These are phyloP conservation scores for Phytophthora brassicae DNA, from an alignment of 352 stramenopile species.

Conservation along the genomic window DNA sequence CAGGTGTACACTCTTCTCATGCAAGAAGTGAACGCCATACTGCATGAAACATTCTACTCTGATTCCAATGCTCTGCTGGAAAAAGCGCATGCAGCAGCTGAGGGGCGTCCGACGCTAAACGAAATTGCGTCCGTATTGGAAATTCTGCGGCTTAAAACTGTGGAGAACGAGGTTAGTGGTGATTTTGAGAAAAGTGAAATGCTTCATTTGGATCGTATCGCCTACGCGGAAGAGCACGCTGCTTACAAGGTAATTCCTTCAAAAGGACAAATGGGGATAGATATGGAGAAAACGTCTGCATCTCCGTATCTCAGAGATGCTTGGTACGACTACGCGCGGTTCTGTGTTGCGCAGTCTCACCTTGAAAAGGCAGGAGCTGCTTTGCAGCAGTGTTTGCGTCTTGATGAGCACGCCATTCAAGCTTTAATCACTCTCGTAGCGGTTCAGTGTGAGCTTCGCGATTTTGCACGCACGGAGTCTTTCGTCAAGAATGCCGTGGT, in stretches of 20 bases:
- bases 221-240: constrained; percentile 49
- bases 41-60: constrained; percentile 61
- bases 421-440: constrained; percentile 54
- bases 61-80: constrained; percentile 40
- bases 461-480: constrained; percentile 45
- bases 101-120: constrained; percentile 24
- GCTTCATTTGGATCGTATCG: constrained; percentile 67
- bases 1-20: constrained; percentile 71
- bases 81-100: constrained; percentile 21
- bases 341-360: constrained; percentile 48
- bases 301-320: constrained; percentile 30
- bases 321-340: constrained; percentile 71
- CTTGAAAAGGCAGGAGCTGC: constrained; percentile 57
- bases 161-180: constrained; percentile 74
- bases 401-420: constrained; percentile 42
- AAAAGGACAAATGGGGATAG: constrained; percentile 5
- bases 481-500: constrained; percentile 50
- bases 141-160: constrained; percentile 47
- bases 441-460: constrained; percentile 59
- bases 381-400: constrained; percentile 58
- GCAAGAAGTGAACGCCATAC: constrained; percentile 71
- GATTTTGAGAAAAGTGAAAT: constrained; percentile 65
- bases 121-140: constrained; percentile 34
- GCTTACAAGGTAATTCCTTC: constrained; percentile 7
- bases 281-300: constrained; percentile 7